Conservation (phyloP, 345 rosid species). For the Ceriops zippeliana region DNA sequence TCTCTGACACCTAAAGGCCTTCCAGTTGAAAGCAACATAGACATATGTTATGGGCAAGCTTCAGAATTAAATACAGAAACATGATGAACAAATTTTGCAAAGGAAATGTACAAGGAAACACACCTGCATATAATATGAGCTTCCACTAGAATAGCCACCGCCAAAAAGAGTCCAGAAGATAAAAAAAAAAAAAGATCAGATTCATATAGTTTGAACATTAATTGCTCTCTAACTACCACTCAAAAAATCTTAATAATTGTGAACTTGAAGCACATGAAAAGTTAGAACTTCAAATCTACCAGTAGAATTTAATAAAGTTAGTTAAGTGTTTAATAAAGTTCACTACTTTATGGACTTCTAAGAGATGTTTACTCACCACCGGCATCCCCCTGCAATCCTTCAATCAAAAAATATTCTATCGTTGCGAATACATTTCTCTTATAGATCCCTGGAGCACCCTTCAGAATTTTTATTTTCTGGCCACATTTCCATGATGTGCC, state of each 20-base stretch:
- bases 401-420: conserved; percentile 60
- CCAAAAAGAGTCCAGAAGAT: not conserved
- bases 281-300: no score
- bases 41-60: not conserved
- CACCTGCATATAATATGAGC: conserved; percentile 78
- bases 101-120: not conserved
- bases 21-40: conserved; percentile 15
- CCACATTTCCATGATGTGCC: conserved; percentile 50
- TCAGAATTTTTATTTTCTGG: conserved; percentile 60
- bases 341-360: not conserved
- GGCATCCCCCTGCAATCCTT: conserved; percentile 64
- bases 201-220: not conserved
- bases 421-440: conserved; percentile 52
- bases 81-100: not conserved
- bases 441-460: conserved; percentile 58
- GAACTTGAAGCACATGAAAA: no score
- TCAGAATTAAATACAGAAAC: not conserved
- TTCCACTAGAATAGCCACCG: conserved; percentile 41
- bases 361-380: conserved; percentile 47
- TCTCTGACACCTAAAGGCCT: conserved; percentile 46
- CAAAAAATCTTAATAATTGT: no score
- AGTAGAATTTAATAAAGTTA: not conserved
- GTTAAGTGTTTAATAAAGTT: not conserved
- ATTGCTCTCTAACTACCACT: no score
- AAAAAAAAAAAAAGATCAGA: conserved; percentile 1